phyloP scores from a whole-genome alignment of 176 grass and related monocot species.

The Bothriochloa decipiens region DNA sequence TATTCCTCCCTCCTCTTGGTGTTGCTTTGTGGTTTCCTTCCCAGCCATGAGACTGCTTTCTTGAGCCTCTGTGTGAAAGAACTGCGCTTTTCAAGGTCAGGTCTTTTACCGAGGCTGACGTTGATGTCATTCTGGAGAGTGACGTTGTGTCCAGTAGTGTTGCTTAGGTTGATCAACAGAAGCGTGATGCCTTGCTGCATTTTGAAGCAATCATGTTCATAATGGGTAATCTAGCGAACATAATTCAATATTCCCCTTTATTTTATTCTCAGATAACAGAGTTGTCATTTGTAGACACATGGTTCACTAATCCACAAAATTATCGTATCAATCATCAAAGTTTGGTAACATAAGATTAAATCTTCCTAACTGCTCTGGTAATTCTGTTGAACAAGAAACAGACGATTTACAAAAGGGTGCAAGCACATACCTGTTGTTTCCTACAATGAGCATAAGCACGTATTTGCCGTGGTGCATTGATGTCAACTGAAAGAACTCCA shows the following conservation, averaged over 20 bases:
- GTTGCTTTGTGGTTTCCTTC: constrained; percentile 49
- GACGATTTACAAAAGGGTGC: background rate
- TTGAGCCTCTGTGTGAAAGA: constrained; percentile 53
- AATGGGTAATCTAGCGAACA: background rate
- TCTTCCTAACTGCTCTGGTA: background rate
- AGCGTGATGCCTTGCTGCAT: constrained; percentile 75
- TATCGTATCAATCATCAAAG: background rate
- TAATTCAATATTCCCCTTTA: background rate
- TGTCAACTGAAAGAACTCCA: constrained; percentile 78
- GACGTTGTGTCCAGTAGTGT: constrained; percentile 57
- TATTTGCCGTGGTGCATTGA: constrained; percentile 40
- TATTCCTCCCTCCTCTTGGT: constrained; percentile 74
- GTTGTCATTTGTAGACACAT: background rate
- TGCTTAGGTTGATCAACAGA: constrained; percentile 91
- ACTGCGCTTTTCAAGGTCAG: constrained; percentile 18
- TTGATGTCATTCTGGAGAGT: constrained; percentile 74
- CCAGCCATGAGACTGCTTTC: constrained; percentile 77
- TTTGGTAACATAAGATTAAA: background rate
- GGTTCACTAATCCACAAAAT: background rate
- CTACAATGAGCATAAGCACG: constrained; percentile 79
- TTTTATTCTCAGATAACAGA: background rate
- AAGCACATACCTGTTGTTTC: constrained; percentile 50
- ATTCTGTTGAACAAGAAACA: background rate
- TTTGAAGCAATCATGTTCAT: constrained; percentile 32
- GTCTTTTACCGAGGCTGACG: constrained; percentile 42